Percentiles rank a stretch among this genome's conserved stretches.
phyloP scores from a whole-genome alignment of 2,329 filamentous ascomycete genomes.

The Arachnopeziza araneosa region DNA sequence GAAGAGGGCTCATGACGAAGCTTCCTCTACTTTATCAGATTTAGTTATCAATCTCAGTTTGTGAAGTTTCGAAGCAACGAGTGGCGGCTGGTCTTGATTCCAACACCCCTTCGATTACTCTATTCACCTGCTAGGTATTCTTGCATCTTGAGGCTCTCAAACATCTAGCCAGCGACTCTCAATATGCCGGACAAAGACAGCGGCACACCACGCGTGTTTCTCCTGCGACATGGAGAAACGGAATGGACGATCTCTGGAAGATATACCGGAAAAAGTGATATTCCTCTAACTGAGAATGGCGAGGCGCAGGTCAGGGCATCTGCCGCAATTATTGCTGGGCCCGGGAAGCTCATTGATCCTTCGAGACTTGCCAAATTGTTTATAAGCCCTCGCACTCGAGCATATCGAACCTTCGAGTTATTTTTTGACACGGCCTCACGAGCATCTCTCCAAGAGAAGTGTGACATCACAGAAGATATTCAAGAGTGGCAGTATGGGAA shows the following conservation, averaged over 20 bases:
- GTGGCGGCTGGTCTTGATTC: background rate
- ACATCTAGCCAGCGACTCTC: background rate
- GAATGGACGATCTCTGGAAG: conserved; percentile 43
- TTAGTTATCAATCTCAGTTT: no score
- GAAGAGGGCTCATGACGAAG: no score
- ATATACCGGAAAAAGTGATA: conserved; percentile 39
- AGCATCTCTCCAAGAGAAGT: conserved; percentile 18
- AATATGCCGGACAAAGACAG: conserved; percentile 33
- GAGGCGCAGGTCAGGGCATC: conserved; percentile 38
- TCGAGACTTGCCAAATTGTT: conserved; percentile 38
- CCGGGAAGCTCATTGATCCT: conserved; percentile 43
- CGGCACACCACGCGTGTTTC: conserved; percentile 35
- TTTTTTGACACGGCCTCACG: conserved; percentile 33
- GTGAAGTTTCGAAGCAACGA: background rate
- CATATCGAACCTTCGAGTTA: conserved; percentile 40
- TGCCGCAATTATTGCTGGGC: conserved; percentile 38
- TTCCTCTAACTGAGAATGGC: conserved; percentile 36
- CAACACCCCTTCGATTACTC: background rate
- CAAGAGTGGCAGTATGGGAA: conserved; percentile 47
- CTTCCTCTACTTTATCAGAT: no score
- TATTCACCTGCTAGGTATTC: background rate
- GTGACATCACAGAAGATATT: conserved; percentile 38
- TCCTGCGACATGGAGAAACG: conserved; percentile 39
- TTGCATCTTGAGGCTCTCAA: background rate
- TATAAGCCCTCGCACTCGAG: conserved; percentile 42